Evolutionary conservation across 2,329 filamentous ascomycete genomes (phyloP), one percentile per base, ranked within the genome.

Genomic region (Phaeosphaeria sp.): DNA sequence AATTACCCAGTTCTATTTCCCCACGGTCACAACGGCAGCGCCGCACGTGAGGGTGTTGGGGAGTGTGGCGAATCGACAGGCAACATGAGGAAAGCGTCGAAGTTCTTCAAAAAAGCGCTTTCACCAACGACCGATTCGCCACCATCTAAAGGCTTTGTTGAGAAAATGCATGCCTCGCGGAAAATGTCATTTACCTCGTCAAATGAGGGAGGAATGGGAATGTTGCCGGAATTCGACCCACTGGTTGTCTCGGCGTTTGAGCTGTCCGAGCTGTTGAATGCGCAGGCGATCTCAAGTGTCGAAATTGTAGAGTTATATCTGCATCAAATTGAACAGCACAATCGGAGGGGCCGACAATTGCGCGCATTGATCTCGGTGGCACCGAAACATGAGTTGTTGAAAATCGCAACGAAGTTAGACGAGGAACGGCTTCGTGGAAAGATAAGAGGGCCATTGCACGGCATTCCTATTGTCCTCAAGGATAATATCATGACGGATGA

Each of bases 391-490:
- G 63, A 75, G 30, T 62, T 78, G 9, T 46, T 80, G 15, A 67
- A 68, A 39, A 72, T 69, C 55, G 79, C 79, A 11, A 70, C 66
- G 39, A 61, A 67, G n/a, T 67, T 81, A 18, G 79, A 81, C 50
- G 66, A 75, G 23, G 79, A 80, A 57, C 66, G 78, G n/a, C 64
- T 60, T 27, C 65, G 64, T 30, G 77, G 77, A 17, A 72, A 69
- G 48, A 58, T 72, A 18, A 73, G 78, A 44, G 73, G 78, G 2
- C 72, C 73, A 5, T 54, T 80, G n/a, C 78, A 81, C 63, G 79
- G 79, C 6, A 78, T 80, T 49, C 78, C 79, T 0, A 73, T 80
- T 46, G 70, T 80, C 1, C 42, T 79, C 13, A 80, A 81, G 60
- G 79, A 80, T 53, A 76, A 78, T 47, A 77, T 80, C 39, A 74